phyloP scores from a whole-genome alignment of 352 stramenopile genomes.

The Phytophthora cactorum region DNA sequence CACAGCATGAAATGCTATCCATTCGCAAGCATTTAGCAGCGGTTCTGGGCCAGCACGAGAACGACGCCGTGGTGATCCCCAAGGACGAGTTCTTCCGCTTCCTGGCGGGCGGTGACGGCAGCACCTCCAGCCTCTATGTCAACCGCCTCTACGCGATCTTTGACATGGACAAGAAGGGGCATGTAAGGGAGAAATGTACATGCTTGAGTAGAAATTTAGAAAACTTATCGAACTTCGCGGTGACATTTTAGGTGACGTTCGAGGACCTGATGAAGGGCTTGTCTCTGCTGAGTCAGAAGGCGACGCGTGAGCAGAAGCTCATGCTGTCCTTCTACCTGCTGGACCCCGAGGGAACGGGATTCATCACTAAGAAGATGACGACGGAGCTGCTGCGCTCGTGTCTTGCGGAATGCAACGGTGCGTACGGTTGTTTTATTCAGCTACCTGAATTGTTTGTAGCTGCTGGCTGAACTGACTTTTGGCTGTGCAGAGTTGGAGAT shows the following conservation, averaged over 20 bases:
- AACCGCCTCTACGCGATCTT: slow-evolving; percentile 90
- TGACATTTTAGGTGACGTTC: slow-evolving; percentile 68
- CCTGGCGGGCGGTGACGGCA: slow-evolving; percentile 67
- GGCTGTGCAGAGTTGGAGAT: slow-evolving; percentile 74
- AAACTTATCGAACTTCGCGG: not conserved
- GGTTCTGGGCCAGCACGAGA: slow-evolving; percentile 71
- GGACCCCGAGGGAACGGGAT: slow-evolving; percentile 78
- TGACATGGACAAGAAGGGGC: slow-evolving; percentile 78
- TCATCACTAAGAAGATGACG: slow-evolving; percentile 86
- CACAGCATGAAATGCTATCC: slow-evolving; percentile 75
- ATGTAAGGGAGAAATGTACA: slow-evolving; percentile 29
- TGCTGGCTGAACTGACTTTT: slow-evolving; percentile 11
- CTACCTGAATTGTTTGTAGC: not conserved
- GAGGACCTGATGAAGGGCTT: slow-evolving; percentile 84
- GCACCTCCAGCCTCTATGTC: slow-evolving; percentile 78
- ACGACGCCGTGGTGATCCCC: slow-evolving; percentile 77
- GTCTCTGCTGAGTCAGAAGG: slow-evolving; percentile 85
- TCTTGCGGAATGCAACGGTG: slow-evolving; percentile 85
- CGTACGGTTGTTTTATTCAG: slow-evolving; percentile 5
- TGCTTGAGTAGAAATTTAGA: not conserved
- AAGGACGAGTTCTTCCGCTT: slow-evolving; percentile 91
- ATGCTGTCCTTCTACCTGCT: slow-evolving; percentile 87
- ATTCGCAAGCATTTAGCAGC: slow-evolving; percentile 79
- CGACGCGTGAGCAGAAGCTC: slow-evolving; percentile 86
- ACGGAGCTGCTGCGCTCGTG: slow-evolving; percentile 84